Evolutionary conservation across 108 stramenopile species (phyloP).

Genomic region (Nannochloropsis oceanica): DNA sequence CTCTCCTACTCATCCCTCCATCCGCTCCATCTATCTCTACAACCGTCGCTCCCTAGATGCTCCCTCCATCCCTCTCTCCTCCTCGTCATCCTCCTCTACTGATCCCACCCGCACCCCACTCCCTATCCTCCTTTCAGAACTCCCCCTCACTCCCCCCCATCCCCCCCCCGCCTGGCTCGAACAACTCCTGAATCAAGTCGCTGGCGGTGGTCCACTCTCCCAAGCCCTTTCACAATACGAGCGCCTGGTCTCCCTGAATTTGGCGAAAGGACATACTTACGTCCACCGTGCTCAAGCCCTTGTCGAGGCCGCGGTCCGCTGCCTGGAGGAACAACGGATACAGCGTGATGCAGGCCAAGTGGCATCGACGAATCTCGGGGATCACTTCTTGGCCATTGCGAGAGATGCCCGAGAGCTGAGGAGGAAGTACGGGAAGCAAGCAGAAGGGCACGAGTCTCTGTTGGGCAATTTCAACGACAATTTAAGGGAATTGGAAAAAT

Average conservation of each 20-base stretch:
- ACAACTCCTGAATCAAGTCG: not conserved
- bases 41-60: not conserved
- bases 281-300: not conserved
- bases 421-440: not conserved
- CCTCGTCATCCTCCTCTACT: not conserved
- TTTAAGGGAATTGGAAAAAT: not conserved
- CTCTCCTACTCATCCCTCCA: not conserved
- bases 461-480: not conserved
- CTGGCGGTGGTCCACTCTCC: not conserved
- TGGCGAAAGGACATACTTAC: not conserved
- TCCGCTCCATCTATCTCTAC: not conserved
- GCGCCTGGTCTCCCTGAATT: not conserved
- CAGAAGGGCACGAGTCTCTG: not conserved
- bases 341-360: not conserved
- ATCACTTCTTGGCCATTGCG: not conserved
- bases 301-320: not conserved
- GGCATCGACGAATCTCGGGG: not conserved
- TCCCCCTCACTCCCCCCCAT: not conserved
- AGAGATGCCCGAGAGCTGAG: not conserved
- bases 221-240: not conserved
- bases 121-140: not conserved
- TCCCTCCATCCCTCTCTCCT: not conserved
- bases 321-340: not conserved
- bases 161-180: not conserved
- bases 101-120: not conserved